Evolutionary conservation across 2,329 filamentous ascomycete genomes (phyloP).

Genomic region (Botrytis fabae): DNA sequence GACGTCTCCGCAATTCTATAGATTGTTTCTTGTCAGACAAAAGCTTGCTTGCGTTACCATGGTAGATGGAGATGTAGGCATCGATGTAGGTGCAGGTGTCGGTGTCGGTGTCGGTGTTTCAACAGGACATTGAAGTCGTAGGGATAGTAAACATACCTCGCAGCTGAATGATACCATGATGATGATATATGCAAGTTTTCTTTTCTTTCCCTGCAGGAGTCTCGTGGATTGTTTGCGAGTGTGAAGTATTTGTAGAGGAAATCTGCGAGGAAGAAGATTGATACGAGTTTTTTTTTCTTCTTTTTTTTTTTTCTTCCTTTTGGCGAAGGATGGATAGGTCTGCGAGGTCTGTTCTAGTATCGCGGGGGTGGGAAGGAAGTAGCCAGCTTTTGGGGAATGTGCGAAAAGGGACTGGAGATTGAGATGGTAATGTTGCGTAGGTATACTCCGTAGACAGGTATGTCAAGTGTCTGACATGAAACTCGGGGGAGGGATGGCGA

Average conservation of each 20-base stretch:
- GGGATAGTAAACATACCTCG: constrained; percentile 38
- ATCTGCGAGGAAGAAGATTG: background rate
- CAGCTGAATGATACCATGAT: constrained; percentile 43
- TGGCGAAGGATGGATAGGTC: background rate
- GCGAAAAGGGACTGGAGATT: background rate
- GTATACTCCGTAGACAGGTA: background rate
- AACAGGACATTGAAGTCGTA: background rate
- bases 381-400: background rate
- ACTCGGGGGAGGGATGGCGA: background rate
- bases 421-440: background rate
- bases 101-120: background rate
- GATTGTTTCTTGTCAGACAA: constrained; percentile 23
- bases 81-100: background rate
- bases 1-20: constrained; percentile 75
- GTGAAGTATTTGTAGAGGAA: background rate
- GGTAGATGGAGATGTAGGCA: background rate
- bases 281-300: background rate
- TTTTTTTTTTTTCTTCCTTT: background rate
- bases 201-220: background rate
- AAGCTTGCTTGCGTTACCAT: constrained; percentile 4
- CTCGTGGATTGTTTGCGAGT: background rate
- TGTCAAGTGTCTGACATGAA: background rate
- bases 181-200: constrained; percentile 19
- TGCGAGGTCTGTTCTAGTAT: background rate
- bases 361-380: background rate